Percentiles rank a stretch among this genome's conserved stretches.
These are phyloP conservation scores for Thelonectria discophora DNA, from an alignment of 2,329 filamentous ascomycete species.

Conservation along the genomic window DNA sequence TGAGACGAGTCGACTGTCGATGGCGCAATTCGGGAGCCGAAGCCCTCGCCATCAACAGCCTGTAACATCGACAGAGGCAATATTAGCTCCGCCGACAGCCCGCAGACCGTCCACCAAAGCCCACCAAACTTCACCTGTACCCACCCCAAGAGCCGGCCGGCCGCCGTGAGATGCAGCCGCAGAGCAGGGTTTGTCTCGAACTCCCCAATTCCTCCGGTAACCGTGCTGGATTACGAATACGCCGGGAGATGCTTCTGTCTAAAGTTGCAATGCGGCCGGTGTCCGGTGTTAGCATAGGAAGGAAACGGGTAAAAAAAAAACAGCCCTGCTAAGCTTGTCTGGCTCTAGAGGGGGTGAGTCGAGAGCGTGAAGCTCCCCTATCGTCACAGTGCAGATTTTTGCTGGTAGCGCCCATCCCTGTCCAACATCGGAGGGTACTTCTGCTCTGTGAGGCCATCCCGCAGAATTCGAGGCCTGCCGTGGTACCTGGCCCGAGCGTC, in stretches of 20 bases:
- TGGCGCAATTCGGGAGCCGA: slow-evolving; percentile 44
- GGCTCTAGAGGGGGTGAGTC: background rate
- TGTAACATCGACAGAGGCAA: slow-evolving; percentile 20
- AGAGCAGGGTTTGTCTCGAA: slow-evolving; percentile 4
- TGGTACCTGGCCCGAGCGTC: slow-evolving; percentile 13
- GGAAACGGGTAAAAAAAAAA: background rate
- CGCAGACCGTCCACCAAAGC: slow-evolving; percentile 31
- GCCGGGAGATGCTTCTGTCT: slow-evolving; percentile 24
- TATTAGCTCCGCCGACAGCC: slow-evolving; percentile 42
- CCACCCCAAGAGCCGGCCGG: slow-evolving; percentile 37
- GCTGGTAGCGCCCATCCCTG: slow-evolving; percentile 11
- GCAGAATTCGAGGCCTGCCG: slow-evolving; percentile 1
- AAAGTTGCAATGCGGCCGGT: too few relatives aligned
- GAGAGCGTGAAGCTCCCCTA: slow-evolving; percentile 5
- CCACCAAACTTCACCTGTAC: slow-evolving; percentile 17
- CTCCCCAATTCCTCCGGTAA: slow-evolving; percentile 38
- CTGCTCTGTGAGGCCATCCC: slow-evolving; percentile 1
- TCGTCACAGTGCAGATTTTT: background rate
- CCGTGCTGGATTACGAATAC: slow-evolving; percentile 40
- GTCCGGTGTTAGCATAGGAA: background rate
- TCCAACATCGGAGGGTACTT: slow-evolving; percentile 13
- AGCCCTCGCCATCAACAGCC: slow-evolving; percentile 25
- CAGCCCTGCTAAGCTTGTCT: slow-evolving; percentile 4
- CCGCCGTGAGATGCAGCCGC: slow-evolving; percentile 1
- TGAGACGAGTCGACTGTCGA: slow-evolving; percentile 32